Percentiles rank a stretch among this genome's conserved stretches.
phyloP scores from a whole-genome alignment of 2,329 filamentous ascomycete species.

The Aspergillus pseudotamarii region DNA sequence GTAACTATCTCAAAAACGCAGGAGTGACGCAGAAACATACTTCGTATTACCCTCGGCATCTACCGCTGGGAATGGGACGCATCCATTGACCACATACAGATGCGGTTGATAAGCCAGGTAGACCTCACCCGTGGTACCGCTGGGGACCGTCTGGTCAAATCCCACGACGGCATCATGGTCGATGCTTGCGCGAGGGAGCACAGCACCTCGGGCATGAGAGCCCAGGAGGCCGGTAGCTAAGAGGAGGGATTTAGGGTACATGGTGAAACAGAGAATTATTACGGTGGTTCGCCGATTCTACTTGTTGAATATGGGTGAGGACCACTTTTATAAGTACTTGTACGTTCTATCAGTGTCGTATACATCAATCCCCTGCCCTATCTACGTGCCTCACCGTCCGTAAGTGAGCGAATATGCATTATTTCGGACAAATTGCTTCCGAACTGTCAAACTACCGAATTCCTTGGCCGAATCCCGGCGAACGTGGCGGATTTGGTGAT shows the following conservation, averaged over 20 bases:
- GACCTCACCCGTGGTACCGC: slow-evolving; percentile 48
- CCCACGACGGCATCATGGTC: slow-evolving; percentile 53
- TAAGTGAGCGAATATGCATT: background rate
- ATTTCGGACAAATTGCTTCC: background rate
- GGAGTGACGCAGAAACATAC: slow-evolving; percentile 39
- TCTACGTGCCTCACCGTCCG: background rate
- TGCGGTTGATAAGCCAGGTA: slow-evolving; percentile 61
- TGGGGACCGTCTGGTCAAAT: slow-evolving; percentile 57
- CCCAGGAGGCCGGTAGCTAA: background rate
- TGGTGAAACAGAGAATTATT: background rate
- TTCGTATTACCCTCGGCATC: slow-evolving; percentile 60
- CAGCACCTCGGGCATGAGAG: background rate
- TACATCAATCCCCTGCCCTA: background rate
- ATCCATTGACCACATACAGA: slow-evolving; percentile 60
- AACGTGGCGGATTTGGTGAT: background rate
- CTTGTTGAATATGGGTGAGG: background rate
- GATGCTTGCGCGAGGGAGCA: slow-evolving; percentile 45
- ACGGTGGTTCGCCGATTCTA: background rate
- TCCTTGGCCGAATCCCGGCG: background rate
- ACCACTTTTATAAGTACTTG: background rate
- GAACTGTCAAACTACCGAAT: background rate
- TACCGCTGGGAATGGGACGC: slow-evolving; percentile 65
- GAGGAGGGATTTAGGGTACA: background rate
- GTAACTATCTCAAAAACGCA: background rate
- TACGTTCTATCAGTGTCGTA: background rate